A percentile compares a stretch with the other conserved stretches of the same genome.
phyloP scores from a whole-genome alignment of 192 early-diverging fungal genomes.

The Lobosporangium transversale region DNA sequence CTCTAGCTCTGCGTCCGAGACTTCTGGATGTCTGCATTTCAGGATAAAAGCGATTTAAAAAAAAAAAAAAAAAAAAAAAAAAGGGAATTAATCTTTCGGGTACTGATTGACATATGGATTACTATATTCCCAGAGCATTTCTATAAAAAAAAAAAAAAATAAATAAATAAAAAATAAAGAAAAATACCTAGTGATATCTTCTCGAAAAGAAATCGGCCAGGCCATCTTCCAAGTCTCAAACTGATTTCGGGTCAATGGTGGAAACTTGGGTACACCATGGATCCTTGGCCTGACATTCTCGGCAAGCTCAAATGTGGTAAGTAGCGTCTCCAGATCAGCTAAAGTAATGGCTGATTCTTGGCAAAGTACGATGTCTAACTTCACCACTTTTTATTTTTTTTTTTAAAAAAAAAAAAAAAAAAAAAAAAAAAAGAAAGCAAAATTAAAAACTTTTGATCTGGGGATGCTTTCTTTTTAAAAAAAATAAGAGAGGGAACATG shows the following conservation, averaged over 20 bases:
- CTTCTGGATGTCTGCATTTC: slow-evolving; percentile 57
- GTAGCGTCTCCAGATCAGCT: slow-evolving; percentile 22
- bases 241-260: slow-evolving; percentile 75
- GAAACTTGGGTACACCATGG: slow-evolving; percentile 64
- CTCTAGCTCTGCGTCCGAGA: slow-evolving; percentile 53
- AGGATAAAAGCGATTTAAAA: no score
- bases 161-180: background rate
- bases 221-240: slow-evolving; percentile 79
- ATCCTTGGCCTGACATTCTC: slow-evolving; percentile 36
- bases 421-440: background rate
- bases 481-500: background rate
- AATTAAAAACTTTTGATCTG: background rate
- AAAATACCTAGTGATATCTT: slow-evolving; percentile 55
- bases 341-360: slow-evolving; percentile 25
- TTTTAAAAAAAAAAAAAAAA: background rate
- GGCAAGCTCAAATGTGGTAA: slow-evolving; percentile 34
- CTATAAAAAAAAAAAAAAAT: slow-evolving; percentile 4
- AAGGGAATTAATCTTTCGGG: no score
- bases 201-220: slow-evolving; percentile 87
- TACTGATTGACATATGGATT: no score
- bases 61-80: slow-evolving; percentile 8
- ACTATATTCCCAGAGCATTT: no score
- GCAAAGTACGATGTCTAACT: slow-evolving; percentile 53
- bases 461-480: background rate
- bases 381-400: slow-evolving; percentile 14